phyloP scores from a whole-genome alignment of 139 green algal species.

The Picochlorum sp. region DNA sequence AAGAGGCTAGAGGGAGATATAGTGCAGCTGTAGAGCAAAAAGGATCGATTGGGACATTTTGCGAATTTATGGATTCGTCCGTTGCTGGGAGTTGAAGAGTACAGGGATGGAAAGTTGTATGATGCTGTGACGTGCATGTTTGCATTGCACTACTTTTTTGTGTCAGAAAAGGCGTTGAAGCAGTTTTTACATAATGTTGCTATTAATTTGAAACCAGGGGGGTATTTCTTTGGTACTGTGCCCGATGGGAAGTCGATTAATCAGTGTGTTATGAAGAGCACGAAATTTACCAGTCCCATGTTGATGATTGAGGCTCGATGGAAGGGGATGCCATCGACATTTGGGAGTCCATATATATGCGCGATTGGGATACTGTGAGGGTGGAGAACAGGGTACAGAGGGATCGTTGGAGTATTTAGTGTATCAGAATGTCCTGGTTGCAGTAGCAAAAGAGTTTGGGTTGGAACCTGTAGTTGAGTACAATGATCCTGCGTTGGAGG shows the following conservation, averaged over 20 bases:
- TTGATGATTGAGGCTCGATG: slow-evolving; percentile 56
- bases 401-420: slow-evolving; percentile 77
- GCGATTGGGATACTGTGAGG: slow-evolving; percentile 75
- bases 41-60: slow-evolving; percentile 11
- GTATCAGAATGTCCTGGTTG: slow-evolving; percentile 50
- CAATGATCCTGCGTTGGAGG: slow-evolving; percentile 21
- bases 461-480: slow-evolving; percentile 51
- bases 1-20: slow-evolving; percentile 54
- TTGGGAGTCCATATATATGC: slow-evolving; percentile 62
- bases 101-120: slow-evolving; percentile 30
- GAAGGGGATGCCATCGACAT: slow-evolving; percentile 34
- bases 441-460: slow-evolving; percentile 39
- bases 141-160: slow-evolving; percentile 93
- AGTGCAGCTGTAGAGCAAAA: background rate
- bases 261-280: slow-evolving; percentile 15
- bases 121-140: slow-evolving; percentile 89
- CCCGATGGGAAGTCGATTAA: slow-evolving; percentile 65
- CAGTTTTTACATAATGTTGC: slow-evolving; percentile 73
- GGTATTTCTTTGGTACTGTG: slow-evolving; percentile 77
- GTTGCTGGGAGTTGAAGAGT: slow-evolving; percentile 32
- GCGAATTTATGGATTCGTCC: slow-evolving; percentile 35
- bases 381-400: slow-evolving; percentile 35
- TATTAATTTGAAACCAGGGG: slow-evolving; percentile 69
- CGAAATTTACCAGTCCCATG: slow-evolving; percentile 33
- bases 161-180: slow-evolving; percentile 45